These are phyloP conservation scores for Arxiozyma telluris DNA, from an alignment of 1,139 yeast species.

Conservation along the genomic window DNA sequence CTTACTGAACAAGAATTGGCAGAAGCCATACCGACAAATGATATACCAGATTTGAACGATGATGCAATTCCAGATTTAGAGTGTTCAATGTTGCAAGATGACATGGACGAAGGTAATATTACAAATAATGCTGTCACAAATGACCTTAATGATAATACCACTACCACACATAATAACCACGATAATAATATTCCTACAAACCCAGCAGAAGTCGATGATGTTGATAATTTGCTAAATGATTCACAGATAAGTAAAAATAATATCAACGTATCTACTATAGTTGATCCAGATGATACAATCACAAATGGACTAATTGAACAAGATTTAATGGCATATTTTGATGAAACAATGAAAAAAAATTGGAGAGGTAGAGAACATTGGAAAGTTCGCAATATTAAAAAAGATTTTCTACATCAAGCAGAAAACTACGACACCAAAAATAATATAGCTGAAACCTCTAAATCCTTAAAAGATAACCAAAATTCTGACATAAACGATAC, in stretches of 20 bases:
- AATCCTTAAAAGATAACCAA: background rate
- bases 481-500: constrained; percentile 5
- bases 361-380: constrained; percentile 96
- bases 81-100: constrained; percentile 20
- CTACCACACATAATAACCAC: constrained; percentile 1
- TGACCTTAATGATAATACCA: constrained; percentile 8
- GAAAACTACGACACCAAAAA: background rate
- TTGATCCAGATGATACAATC: constrained; percentile 2
- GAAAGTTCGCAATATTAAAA: constrained; percentile 62
- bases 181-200: constrained; percentile 3
- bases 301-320: constrained; percentile 43
- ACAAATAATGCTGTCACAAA: constrained; percentile 13
- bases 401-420: constrained; percentile 16
- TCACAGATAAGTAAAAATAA: background rate
- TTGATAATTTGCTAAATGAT: background rate
- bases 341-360: constrained; percentile 54
- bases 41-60: constrained; percentile 22
- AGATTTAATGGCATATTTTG: constrained; percentile 73
- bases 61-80: constrained; percentile 16
- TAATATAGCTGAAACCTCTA: constrained; percentile 1
- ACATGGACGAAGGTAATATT: constrained; percentile 23
- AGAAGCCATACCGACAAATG: constrained; percentile 32
- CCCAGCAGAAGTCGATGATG: constrained; percentile 1
- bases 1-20: constrained; percentile 29
- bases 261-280: background rate